Evolutionary conservation across 805 yeast species (phyloP), one percentile per base, ranked within the genome.

Genomic region (Metschnikowia corniflorae): DNA sequence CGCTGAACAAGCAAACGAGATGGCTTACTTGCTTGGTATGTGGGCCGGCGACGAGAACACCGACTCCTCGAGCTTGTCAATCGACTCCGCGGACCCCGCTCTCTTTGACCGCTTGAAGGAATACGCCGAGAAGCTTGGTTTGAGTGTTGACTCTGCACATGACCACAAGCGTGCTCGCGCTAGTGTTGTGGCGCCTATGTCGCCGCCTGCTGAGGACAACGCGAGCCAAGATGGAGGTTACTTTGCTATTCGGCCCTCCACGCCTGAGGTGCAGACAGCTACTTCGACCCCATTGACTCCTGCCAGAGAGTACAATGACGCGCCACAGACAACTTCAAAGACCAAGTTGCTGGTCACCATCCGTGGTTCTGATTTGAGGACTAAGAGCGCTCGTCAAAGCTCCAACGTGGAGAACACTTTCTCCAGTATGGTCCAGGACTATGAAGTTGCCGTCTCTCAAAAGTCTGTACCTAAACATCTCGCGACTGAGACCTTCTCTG

Each of bases 1-100:
- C 13, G 16, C 15, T 15, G 22, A 35, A 17, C 15, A 10, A 13
- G 39, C 16, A 3, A 17, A 35, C 16, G 39, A 35, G 16, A 35
- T 35, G 39, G 39, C 39, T 13, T 35, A 35, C 22, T 12, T 25
- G 30, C 39, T 35, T 19, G 39, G 39, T 25, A 12, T 19, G 21
- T 35, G 30, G 30, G 24, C 21, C 16, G 39, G 39, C 8, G 34
- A 30, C 18, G 30, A 26, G 22, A 13, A 18, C 21, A 12, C 31
- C 17, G 14, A 33, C 22, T 13, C 17, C 22, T 33, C 37, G 2
- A 4, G 16, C 8, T 8, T 26, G 16, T 18, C 25, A 14, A 26
- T 26, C 19, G 36, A 20, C 26, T 18, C 26, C 10, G 15, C 17
- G 6, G 36, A 33, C 9, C 19, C 19, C 15, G 31, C 18, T 7